Conservation (phyloP, 129 eudicot species). For the Flaveria linearis region DNA sequence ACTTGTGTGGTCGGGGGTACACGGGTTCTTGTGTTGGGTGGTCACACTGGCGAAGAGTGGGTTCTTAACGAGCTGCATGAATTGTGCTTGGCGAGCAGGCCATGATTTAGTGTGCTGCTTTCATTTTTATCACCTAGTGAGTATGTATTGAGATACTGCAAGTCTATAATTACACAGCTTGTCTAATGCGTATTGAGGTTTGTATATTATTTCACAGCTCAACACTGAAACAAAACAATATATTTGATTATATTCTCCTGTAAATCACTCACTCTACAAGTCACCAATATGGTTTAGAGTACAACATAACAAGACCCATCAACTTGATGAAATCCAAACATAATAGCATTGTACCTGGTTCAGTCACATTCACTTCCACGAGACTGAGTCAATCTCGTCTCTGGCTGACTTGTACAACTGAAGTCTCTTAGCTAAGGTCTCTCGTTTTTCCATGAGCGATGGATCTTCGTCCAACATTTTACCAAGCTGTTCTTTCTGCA, state of each 20-base stretch:
- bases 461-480: conserved; percentile 96
- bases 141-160: neutral
- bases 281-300: conserved; percentile 22
- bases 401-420: conserved; percentile 84
- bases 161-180: neutral
- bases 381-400: conserved; percentile 88
- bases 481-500: conserved; percentile 91
- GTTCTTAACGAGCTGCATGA: conserved; percentile 84
- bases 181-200: conserved; percentile 9
- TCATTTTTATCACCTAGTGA: conserved; percentile 1
- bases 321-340: conserved; percentile 14
- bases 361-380: conserved; percentile 56
- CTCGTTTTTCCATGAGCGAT: conserved; percentile 80
- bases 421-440: conserved; percentile 76
- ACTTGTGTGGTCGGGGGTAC: conserved; percentile 92
- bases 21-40: conserved; percentile 82
- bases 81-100: conserved; percentile 70
- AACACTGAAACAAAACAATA: conserved; percentile 9
- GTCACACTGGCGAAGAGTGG: conserved; percentile 91
- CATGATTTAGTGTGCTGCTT: conserved; percentile 26
- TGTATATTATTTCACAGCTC: conserved; percentile 15
- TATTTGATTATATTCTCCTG: neutral
- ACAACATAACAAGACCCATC: conserved; percentile 18
- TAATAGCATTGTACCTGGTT: neutral
- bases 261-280: conserved; percentile 16